Base-by-base conservation (phyloP, 1,284 basidiomycete species). In the Porogramme epimiltina region DNA sequence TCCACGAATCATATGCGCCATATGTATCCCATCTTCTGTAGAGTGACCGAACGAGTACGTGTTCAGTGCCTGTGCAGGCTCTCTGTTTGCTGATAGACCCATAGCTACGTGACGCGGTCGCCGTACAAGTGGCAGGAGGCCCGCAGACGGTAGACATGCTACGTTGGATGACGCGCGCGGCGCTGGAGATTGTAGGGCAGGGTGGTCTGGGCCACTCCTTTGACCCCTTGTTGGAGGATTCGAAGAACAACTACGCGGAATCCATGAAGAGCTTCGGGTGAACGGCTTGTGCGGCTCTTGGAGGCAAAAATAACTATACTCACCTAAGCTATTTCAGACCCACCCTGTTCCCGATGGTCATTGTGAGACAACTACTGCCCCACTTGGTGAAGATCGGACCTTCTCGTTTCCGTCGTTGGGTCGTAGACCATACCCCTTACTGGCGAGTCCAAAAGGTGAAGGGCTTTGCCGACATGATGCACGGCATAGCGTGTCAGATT, bases 241-340 rank as follows among this genome's bases (percentile, higher is more conserved):
- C 37, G 22, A 44, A 41, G 3, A 55, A 60, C 42, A 38, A 40
- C 22, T 66, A 62, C 41, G 54, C 54, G 10, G 47, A 57, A 25
- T 48, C 62, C 8, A 38, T 66, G 19, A 64, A 64, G 49, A 38
- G 54, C 9, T 40, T 68, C 6, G 37, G 54, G 65, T 68, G 26
- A 22, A 58, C 23, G 42, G 15, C 25, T 37, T 37, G 34, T 9
- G 9, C 10, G 6, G 8, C n/a, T 31, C 26, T 33, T 20, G n/a
- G n/a, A n/a, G n/a, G n/a, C n/a, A n/a, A n/a, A n/a, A n/a, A n/a
- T n/a, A n/a, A n/a, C n/a, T n/a, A n/a, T n/a, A n/a, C n/a, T n/a
- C n/a, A n/a, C n/a, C n/a, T n/a, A n/a, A n/a, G n/a, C n/a, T n/a
- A n/a, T n/a, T n/a, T 16, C 37, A 40, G 42, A 18, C 31, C 44